A percentile compares a stretch with the other conserved stretches of the same genome.
Evolutionary conservation across 306 rosid genomes (phyloP).

Genomic region (Hippophae gyantsensis): DNA sequence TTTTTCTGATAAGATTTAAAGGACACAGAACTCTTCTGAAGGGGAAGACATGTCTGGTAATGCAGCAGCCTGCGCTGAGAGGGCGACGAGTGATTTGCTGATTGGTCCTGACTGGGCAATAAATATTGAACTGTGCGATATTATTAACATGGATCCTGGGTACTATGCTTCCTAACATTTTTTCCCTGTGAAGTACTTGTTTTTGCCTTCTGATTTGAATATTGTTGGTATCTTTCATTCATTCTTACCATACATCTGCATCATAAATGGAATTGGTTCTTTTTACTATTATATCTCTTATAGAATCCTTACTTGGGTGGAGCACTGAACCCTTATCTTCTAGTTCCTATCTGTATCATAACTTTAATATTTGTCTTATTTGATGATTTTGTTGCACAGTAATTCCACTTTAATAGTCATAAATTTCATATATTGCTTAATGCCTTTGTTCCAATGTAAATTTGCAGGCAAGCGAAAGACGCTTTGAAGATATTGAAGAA

Average conservation of each 20-base stretch:
- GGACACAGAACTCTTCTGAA: not conserved
- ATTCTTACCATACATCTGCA: no score
- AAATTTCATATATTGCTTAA: conserved; percentile 16
- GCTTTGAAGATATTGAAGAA: conserved; percentile 89
- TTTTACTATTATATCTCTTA: no score
- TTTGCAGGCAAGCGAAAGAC: conserved; percentile 91
- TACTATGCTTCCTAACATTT: conserved; percentile 20
- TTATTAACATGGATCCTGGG: conserved; percentile 81
- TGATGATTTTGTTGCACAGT: conserved; percentile 5
- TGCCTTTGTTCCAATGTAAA: conserved; percentile 17
- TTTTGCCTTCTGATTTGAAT: not conserved
- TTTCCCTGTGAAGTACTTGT: not conserved
- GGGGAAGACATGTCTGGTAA: conserved; percentile 51
- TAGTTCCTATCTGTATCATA: not conserved
- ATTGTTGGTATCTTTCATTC: not conserved
- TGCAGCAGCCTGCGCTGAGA: conserved; percentile 81
- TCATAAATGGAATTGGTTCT: no score
- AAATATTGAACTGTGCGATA: conserved; percentile 86
- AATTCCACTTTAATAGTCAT: not conserved
- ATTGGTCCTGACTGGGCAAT: conserved; percentile 96
- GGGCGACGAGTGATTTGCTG: conserved; percentile 93
- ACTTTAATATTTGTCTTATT: not conserved
- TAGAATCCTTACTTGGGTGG: not conserved
- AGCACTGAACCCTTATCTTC: conserved; percentile 1
- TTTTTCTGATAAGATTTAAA: conserved; percentile 17